Evolutionary conservation across 2,329 filamentous ascomycete genomes (phyloP), one percentile per base, ranked within the genome.

Genomic region (Alternaria viburni): DNA sequence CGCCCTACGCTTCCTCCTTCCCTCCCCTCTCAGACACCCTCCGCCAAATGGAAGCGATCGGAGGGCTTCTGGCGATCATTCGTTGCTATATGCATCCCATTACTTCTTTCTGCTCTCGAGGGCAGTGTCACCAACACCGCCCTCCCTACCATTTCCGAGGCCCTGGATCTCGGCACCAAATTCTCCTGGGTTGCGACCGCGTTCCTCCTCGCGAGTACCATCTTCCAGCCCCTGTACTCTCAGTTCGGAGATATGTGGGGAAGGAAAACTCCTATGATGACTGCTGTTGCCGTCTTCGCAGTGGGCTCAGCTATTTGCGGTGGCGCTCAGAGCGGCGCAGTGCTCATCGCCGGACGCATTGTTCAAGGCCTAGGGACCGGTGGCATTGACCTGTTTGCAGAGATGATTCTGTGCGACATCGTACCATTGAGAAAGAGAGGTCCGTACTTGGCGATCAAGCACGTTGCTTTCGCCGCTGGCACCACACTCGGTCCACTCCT

Each of bases 211-310:
- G 68, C 75, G 0, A 73, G 70, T 59, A 82, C 83, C 0, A 81
- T 82, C 2, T 75, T 86, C 3, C 85, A 85, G 54, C 86, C 86
- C 0, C 65, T 87, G 0, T 83, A 83, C 46, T 85, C 84, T 1
- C 84, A 87, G 65, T 65, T 86, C 0, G 80, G 83, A 13, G 81
- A 87, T 56, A 79, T 88, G n/a, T 88, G 84, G 64, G 86, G 87
- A 4, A 80, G 86, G 2, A 80, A 83, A 21, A 81, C 63, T 4
- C 73, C 73, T 6, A 76, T 75, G 67, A 74, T 78, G 41, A 26
- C 65, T 6, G 70, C 83, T 3, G 80, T 87, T 2, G 77, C 74
- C 11, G 63, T 86, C 1, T 88, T 88, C 62, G 79, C 78, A 0
- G 67, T 88, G 0, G 87, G 87, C 0, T 87, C 86, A 59, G 84